Base-by-base conservation (phyloP, 371 early-diverging fungal genomes). In the Saksenaea vasiformis region DNA sequence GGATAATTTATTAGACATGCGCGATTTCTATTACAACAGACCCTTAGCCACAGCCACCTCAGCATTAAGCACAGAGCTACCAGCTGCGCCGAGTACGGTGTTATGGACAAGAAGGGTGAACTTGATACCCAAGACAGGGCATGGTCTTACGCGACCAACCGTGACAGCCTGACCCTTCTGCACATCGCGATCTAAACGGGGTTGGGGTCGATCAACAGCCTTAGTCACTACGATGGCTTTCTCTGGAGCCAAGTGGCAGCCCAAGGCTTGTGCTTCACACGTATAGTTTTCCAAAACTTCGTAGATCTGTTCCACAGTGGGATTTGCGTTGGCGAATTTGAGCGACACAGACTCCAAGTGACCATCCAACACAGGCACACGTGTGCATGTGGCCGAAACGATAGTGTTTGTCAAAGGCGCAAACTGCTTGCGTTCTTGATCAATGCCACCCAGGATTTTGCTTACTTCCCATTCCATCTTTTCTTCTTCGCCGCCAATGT, bases 1-100 rank as follows among this genome's bases (percentile, higher is more conserved):
- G 19, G 8, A 22, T 17, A 2, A 10, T 22, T 47, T 47, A 22
- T 47, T 22, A 22, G 3, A 1, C 22, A 17, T 22, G 17, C 14
- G 44, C 9, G 22, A 19, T 38, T 54, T 56, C 55, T 0, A 59
- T 68, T 79, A 82, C 28, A 89, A 69, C 43, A 90, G 78, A 5
- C 91, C 93, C 81, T 90, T 91, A 69, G 90, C 89, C 58, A 89
- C 84, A 27, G 94, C 93, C 28, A 95, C 82, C 77, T 98, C 98
- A n/a, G 98, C 98, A 69, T 97, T 94, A 65, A 97, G 79, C 43
- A 98, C 92, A 60, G 92, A 87, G 65, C 93, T 92, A 55, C 98
- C 97, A 10, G 98, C 98, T 35, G 98, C 98, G 54, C 98, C 98
- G 51, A 98, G 83, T 47, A 98, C 85, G 39, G 98, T 98, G 79